A percentile compares a stretch with the other conserved stretches of the same genome.
Evolutionary conservation across 352 stramenopile species (phyloP).

Genomic region (Phytophthora chlamydospora): DNA sequence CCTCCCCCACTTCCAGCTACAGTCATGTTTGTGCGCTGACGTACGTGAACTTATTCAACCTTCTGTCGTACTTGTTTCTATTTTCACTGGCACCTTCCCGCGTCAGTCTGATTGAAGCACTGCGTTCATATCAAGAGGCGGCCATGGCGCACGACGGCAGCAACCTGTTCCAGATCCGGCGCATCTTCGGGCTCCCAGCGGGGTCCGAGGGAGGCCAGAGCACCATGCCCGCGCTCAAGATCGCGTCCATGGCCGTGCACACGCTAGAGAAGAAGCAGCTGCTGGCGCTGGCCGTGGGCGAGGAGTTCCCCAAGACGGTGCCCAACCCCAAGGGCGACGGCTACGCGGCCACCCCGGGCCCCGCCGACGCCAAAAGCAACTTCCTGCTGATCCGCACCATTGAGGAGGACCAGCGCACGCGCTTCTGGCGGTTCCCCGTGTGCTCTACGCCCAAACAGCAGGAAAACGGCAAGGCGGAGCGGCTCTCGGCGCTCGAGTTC

Average conservation of each 20-base stretch:
- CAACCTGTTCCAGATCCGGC: constrained; percentile 80
- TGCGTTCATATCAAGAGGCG: constrained; percentile 13
- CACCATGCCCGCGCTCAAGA: constrained; percentile 31
- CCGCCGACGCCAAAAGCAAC: constrained; percentile 47
- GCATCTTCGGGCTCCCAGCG: constrained; percentile 54
- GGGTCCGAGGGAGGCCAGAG: not conserved
- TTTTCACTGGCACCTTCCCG: constrained; percentile 1
- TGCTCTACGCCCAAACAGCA: constrained; percentile 72
- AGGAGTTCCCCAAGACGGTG: constrained; percentile 17
- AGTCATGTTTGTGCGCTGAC: not conserved
- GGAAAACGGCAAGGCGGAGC: constrained; percentile 49
- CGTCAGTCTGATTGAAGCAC: constrained; percentile 1
- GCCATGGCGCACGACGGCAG: constrained; percentile 42
- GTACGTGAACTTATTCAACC: constrained; percentile 20
- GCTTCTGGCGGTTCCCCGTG: constrained; percentile 76
- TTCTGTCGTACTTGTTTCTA: constrained; percentile 4
- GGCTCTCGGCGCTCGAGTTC: constrained; percentile 76
- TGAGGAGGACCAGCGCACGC: constrained; percentile 72
- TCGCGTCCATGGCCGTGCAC: constrained; percentile 72
- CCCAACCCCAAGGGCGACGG: not conserved
- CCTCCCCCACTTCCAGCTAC: not conserved
- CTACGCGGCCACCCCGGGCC: not conserved
- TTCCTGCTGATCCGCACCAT: constrained; percentile 75
- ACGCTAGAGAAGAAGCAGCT: constrained; percentile 78
- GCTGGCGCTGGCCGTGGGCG: constrained; percentile 61